These are phyloP conservation scores for Xylaria cubensis DNA, from an alignment of 495 filamentous ascomycete genomes.

Conservation along the genomic window DNA sequence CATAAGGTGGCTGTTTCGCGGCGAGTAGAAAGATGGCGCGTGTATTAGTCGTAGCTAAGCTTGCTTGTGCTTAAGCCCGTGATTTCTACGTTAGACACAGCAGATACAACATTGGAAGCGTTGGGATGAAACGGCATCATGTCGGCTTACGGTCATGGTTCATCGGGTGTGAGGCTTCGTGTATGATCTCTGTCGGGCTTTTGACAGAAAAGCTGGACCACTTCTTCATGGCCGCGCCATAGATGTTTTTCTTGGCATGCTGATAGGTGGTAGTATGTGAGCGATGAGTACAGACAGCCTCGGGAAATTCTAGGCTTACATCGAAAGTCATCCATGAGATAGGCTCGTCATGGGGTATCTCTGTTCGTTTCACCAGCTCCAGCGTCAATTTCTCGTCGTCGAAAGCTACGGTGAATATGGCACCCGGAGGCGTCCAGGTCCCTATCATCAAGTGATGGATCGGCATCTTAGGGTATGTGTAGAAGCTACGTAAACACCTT, in stretches of 20 bases:
- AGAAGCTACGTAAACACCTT: not conserved
- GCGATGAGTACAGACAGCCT: slow-evolving; percentile 17
- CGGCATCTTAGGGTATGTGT: slow-evolving; percentile 54
- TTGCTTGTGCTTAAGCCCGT: slow-evolving; percentile 63
- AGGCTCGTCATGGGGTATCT: slow-evolving; percentile 79
- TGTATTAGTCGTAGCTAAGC: slow-evolving; percentile 74
- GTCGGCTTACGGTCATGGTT: slow-evolving; percentile 54
- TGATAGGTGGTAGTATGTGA: slow-evolving; percentile 42
- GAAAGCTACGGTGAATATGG: slow-evolving; percentile 84
- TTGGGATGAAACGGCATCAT: slow-evolving; percentile 22
- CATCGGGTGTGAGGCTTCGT: slow-evolving; percentile 75
- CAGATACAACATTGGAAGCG: slow-evolving; percentile 26
- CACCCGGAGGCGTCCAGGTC: slow-evolving; percentile 83
- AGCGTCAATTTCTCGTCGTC: slow-evolving; percentile 77
- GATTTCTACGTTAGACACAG: slow-evolving; percentile 27
- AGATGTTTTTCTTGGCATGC: slow-evolving; percentile 82
- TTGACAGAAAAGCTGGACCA: slow-evolving; percentile 82
- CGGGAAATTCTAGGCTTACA: slow-evolving; percentile 50
- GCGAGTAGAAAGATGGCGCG: slow-evolving; percentile 86
- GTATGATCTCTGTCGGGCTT: slow-evolving; percentile 77
- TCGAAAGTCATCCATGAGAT: slow-evolving; percentile 93
- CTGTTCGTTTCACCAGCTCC: slow-evolving; percentile 75
- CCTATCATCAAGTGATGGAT: slow-evolving; percentile 84
- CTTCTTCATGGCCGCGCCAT: slow-evolving; percentile 88
- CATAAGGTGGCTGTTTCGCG: slow-evolving; percentile 75